These are phyloP conservation scores for Syncephalis fuscata DNA, from an alignment of 371 early-diverging fungal genomes.

Conservation along the genomic window DNA sequence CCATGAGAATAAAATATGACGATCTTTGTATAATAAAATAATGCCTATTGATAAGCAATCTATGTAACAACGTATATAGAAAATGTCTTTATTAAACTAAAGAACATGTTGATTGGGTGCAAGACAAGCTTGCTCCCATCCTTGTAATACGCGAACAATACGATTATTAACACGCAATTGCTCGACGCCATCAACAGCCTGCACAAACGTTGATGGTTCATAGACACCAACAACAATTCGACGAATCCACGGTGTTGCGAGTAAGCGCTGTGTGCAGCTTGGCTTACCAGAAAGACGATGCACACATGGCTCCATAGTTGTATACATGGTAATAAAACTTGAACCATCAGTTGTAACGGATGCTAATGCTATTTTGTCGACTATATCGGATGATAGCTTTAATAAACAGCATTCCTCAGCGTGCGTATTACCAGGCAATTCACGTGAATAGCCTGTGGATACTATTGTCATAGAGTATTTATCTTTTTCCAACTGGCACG, in stretches of 20 bases:
- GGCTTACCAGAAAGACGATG: slow-evolving; percentile 55
- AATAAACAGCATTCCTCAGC: slow-evolving; percentile 71
- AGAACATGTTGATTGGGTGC: slow-evolving; percentile 53
- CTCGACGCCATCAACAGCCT: slow-evolving; percentile 42
- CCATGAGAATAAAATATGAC: too few species aligned
- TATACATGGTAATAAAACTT: slow-evolving; percentile 30
- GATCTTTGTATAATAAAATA: too few species aligned
- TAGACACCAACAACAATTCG: slow-evolving; percentile 72
- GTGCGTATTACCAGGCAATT: slow-evolving; percentile 82
- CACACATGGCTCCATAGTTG: slow-evolving; percentile 88
- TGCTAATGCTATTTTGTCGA: neutral
- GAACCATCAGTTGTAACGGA: slow-evolving; percentile 12
- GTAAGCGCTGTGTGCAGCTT: slow-evolving; percentile 38
- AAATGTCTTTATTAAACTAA: neutral
- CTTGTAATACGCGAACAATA: slow-evolving; percentile 39
- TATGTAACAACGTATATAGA: too few species aligned
- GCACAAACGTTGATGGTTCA: slow-evolving; percentile 75
- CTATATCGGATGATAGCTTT: slow-evolving; percentile 25
- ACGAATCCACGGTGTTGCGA: slow-evolving; percentile 48
- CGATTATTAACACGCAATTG: slow-evolving; percentile 38
- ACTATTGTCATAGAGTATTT: too few species aligned
- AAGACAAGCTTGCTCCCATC: slow-evolving; percentile 52
- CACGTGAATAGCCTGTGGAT: slow-evolving; percentile 72
- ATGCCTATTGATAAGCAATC: too few species aligned
- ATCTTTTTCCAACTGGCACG: too few species aligned